Evolutionary conservation across 352 stramenopile species (phyloP).

Genomic region (Thraustotheca clavata): DNA sequence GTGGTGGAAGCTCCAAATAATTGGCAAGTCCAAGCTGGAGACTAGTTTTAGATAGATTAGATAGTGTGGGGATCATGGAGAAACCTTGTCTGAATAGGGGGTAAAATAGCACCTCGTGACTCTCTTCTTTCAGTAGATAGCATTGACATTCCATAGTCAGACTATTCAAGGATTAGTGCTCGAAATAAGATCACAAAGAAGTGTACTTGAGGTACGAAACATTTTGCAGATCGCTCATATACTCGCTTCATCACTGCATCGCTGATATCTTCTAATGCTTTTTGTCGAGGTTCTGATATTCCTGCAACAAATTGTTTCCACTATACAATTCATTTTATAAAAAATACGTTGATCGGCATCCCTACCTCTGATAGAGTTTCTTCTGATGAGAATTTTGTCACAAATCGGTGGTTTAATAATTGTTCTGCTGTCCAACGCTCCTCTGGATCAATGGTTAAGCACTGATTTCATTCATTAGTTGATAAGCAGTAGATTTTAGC

Average conservation of each 20-base stretch:
- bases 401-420: constrained; percentile 61
- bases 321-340: not conserved
- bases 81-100: constrained; percentile 77
- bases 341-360: not conserved
- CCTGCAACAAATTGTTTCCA: constrained; percentile 16
- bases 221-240: constrained; percentile 1
- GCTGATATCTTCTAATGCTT: constrained; percentile 9
- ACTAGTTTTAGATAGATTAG: constrained; percentile 23
- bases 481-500: not conserved
- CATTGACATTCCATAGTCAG: constrained; percentile 74
- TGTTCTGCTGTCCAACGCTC: constrained; percentile 51
- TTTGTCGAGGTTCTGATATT: constrained; percentile 2
- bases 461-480: constrained; percentile 26
- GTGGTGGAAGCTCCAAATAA: constrained; percentile 49
- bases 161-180: constrained; percentile 29
- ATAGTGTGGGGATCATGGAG: not conserved
- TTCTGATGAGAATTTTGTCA: constrained; percentile 53
- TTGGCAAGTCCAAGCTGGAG: constrained; percentile 72
- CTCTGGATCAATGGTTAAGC: constrained; percentile 54
- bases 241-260: constrained; percentile 13
- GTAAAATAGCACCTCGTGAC: constrained; percentile 49
- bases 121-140: constrained; percentile 44
- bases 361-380: constrained; percentile 59
- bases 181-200: not conserved
- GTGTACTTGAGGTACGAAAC: constrained; percentile 43